Evolutionary conservation across 2,329 filamentous ascomycete genomes (phyloP).

Genomic region (Ophiostoma tasmaniense): DNA sequence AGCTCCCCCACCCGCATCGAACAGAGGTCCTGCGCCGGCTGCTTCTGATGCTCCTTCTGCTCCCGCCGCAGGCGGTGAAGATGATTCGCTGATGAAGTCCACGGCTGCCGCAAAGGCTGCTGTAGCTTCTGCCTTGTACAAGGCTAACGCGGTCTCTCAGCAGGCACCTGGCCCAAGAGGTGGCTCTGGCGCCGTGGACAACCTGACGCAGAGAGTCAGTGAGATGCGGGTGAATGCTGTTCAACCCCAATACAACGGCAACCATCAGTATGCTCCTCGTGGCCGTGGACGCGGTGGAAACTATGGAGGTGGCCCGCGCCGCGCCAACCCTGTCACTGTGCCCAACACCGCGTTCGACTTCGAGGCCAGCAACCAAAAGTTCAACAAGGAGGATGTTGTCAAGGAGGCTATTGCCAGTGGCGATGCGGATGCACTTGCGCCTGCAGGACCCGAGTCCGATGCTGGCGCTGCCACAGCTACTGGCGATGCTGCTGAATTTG

Average conservation of each 20-base stretch:
- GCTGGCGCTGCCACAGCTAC: background rate
- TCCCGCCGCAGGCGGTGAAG: slow-evolving; percentile 19
- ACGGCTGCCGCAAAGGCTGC: slow-evolving; percentile 68
- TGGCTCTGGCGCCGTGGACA: slow-evolving; percentile 45
- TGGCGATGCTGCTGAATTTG: slow-evolving; percentile 8
- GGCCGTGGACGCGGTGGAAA: slow-evolving; percentile 34
- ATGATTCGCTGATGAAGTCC: slow-evolving; percentile 51
- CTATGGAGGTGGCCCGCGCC: slow-evolving; percentile 38
- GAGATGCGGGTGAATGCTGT: slow-evolving; percentile 62
- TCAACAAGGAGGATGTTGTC: slow-evolving; percentile 76
- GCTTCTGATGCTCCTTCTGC: background rate
- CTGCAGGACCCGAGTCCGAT: slow-evolving; percentile 23
- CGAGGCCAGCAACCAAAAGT: slow-evolving; percentile 74
- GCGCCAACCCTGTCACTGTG: slow-evolving; percentile 68
- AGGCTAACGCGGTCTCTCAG: slow-evolving; percentile 46
- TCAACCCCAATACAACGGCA: background rate
- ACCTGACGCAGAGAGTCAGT: slow-evolving; percentile 64
- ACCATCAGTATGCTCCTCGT: slow-evolving; percentile 20
- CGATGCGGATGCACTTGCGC: slow-evolving; percentile 26
- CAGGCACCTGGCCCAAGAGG: slow-evolving; percentile 64
- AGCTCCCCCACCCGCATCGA: background rate
- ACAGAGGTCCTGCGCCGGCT: background rate
- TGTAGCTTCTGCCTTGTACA: slow-evolving; percentile 42
- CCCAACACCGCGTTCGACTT: slow-evolving; percentile 92
- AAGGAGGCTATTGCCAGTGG: slow-evolving; percentile 69